phyloP scores from a whole-genome alignment of 2,329 filamentous ascomycete genomes.

The Fusarium miscanthi region DNA sequence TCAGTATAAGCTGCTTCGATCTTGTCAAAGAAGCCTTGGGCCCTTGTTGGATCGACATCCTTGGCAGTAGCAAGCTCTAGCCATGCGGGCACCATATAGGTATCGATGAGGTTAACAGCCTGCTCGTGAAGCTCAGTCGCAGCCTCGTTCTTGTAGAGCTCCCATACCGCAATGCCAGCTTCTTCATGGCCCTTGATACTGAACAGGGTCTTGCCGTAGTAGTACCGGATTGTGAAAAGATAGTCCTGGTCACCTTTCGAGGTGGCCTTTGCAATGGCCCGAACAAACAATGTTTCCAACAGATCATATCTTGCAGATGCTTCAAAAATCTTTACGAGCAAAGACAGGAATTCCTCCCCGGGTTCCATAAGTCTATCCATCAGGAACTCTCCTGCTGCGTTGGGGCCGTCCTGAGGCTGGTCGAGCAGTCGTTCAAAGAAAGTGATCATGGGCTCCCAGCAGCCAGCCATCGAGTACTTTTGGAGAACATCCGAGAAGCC shows the following conservation, averaged over 20 bases:
- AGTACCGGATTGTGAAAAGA: background rate
- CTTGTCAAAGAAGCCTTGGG: background rate
- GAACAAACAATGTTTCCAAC: background rate
- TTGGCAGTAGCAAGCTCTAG: background rate
- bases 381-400: background rate
- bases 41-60: background rate
- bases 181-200: background rate
- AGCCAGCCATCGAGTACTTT: background rate
- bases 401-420: background rate
- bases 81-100: background rate
- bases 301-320: background rate
- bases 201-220: background rate
- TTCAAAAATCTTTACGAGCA: background rate
- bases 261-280: background rate
- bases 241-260: background rate
- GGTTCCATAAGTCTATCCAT: background rate
- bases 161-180: background rate
- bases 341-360: accelerated
- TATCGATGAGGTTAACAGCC: background rate
- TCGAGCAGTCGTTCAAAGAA: background rate
- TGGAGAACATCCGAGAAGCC: background rate
- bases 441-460: background rate
- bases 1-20: background rate
- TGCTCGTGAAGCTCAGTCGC: background rate
- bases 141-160: background rate